Percentiles rank a stretch among this genome's conserved stretches.
These are phyloP conservation scores for Cyclotella atomus DNA, from an alignment of 108 stramenopile species.

Conservation along the genomic window DNA sequence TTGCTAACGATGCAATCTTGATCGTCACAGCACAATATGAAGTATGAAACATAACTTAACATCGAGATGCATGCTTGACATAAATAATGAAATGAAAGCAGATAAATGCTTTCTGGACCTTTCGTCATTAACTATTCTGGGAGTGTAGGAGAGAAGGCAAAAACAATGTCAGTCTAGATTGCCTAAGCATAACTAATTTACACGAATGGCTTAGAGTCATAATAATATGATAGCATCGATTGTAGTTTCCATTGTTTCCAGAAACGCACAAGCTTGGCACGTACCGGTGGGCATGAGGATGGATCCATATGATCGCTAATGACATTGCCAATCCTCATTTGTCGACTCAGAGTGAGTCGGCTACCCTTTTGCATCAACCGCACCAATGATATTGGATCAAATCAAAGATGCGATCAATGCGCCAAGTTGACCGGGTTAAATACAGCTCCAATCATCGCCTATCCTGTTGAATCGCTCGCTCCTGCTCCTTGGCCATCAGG, in stretches of 20 bases:
- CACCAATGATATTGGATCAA: background rate
- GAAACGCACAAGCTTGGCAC: slow-evolving; percentile 6
- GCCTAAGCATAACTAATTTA: slow-evolving; percentile 6
- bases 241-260: background rate
- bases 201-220: slow-evolving; percentile 3
- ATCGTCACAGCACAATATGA: background rate
- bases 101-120: background rate
- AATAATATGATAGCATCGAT: slow-evolving; percentile 4
- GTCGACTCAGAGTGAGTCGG: slow-evolving; percentile 21
- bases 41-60: background rate
- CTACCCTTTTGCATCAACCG: slow-evolving; percentile 7
- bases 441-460: background rate
- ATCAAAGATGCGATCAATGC: background rate
- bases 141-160: no score
- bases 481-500: slow-evolving; percentile 72
- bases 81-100: background rate
- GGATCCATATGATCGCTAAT: slow-evolving; percentile 19
- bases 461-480: slow-evolving; percentile 49
- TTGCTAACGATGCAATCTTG: no score
- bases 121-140: no score
- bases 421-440: slow-evolving; percentile 1
- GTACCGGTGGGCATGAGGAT: slow-evolving; percentile 20
- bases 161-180: no score
- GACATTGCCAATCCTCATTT: slow-evolving; percentile 5
- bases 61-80: background rate